Conservation (phyloP, 306 rosid species). For the Lithocarpus polystachyus region DNA sequence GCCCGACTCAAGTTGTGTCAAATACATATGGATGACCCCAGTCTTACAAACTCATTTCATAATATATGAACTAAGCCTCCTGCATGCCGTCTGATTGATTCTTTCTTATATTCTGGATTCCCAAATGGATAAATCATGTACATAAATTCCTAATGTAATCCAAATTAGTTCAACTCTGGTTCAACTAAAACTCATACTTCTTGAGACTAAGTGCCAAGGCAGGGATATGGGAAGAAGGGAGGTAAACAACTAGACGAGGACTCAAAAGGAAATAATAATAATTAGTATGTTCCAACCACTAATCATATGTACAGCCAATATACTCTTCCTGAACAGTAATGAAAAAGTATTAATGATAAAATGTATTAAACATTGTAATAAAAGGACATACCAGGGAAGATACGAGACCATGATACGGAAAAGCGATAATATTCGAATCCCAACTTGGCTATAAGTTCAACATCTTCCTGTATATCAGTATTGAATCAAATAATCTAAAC, state of each 20-base stretch:
- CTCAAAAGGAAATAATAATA: not conserved
- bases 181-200: not conserved
- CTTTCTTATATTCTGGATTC: not conserved
- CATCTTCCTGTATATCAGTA: constrained; percentile 68
- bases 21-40: not conserved
- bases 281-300: not conserved
- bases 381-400: constrained; percentile 72
- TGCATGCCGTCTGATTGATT: not conserved
- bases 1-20: not conserved
- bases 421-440: constrained; percentile 88
- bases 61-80: no score
- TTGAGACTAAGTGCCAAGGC: no score
- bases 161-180: not conserved
- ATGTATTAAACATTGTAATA: not conserved
- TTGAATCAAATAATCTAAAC: constrained; percentile 17
- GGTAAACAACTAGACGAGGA: not conserved
- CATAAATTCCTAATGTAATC: not conserved
- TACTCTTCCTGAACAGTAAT: not conserved
- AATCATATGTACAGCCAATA: not conserved
- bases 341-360: not conserved
- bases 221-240: not conserved
- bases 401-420: constrained; percentile 93
- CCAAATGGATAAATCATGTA: not conserved
- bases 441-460: constrained; percentile 80
- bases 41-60: not conserved